These are phyloP conservation scores for Phytophthora pluvialis DNA, from an alignment of 352 stramenopile genomes.

Conservation along the genomic window DNA sequence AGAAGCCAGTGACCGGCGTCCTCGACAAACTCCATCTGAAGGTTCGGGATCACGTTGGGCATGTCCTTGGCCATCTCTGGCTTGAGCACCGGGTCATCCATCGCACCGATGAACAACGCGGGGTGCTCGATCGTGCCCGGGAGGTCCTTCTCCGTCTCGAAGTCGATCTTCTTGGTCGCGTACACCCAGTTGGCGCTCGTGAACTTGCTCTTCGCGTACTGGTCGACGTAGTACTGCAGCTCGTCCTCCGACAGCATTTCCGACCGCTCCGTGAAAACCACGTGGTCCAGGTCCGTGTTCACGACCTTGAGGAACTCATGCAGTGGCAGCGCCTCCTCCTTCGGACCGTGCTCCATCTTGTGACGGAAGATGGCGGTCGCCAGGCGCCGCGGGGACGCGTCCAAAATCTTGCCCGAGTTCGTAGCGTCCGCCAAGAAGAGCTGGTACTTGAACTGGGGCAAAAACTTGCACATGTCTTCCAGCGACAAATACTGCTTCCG, in stretches of 20 bases:
- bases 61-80: conserved; percentile 50
- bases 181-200: conserved; percentile 46
- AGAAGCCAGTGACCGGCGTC: conserved; percentile 50
- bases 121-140: conserved; percentile 40
- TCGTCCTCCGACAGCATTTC: conserved; percentile 48
- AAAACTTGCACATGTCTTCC: conserved; percentile 32
- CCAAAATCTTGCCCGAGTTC: conserved; percentile 35
- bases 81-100: conserved; percentile 51
- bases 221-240: conserved; percentile 48
- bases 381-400: conserved; percentile 34
- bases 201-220: conserved; percentile 50
- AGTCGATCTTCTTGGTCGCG: conserved; percentile 49
- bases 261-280: conserved; percentile 43
- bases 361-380: conserved; percentile 47
- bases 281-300: conserved; percentile 33
- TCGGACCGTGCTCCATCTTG: conserved; percentile 28
- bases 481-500: conserved; percentile 42
- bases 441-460: conserved; percentile 53
- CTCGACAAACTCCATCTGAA: conserved; percentile 46
- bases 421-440: conserved; percentile 43
- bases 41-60: conserved; percentile 46
- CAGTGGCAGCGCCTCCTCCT: conserved; percentile 29
- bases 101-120: conserved; percentile 50
- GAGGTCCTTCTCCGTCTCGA: conserved; percentile 47
- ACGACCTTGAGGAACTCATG: conserved; percentile 33